These are phyloP conservation scores for Trypethelium eluteriae DNA, from an alignment of 495 filamentous ascomycete genomes.

Conservation along the genomic window DNA sequence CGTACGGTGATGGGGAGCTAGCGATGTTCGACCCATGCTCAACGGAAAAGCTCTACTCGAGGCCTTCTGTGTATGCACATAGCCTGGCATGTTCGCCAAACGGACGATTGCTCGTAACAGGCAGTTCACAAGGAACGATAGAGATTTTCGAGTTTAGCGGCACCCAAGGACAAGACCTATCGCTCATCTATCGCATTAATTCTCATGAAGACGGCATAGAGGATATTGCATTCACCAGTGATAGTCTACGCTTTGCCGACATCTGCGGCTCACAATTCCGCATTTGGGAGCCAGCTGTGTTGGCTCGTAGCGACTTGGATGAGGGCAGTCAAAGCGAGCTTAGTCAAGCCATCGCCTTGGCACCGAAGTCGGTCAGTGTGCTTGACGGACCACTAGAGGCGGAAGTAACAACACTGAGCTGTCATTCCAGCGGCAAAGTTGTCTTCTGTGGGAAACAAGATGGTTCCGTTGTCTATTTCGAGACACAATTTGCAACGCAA, in stretches of 20 bases:
- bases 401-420: conserved; percentile 8
- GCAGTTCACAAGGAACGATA: conserved; percentile 25
- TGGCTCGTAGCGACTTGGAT: conserved; percentile 12
- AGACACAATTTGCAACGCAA: not conserved
- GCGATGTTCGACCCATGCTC: conserved; percentile 9
- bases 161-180: conserved; percentile 20
- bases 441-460: conserved; percentile 15
- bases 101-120: conserved; percentile 26
- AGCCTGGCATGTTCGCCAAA: conserved; percentile 29
- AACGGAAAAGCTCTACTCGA: not conserved
- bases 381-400: conserved; percentile 12
- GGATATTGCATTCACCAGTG: conserved; percentile 26
- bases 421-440: not conserved
- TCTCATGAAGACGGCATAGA: conserved; percentile 22
- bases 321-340: conserved; percentile 13
- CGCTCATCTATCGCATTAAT: conserved; percentile 27
- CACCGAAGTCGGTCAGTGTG: conserved; percentile 11
- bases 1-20: conserved; percentile 14
- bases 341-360: conserved; percentile 2
- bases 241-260: conserved; percentile 32
- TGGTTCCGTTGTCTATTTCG: conserved; percentile 1
- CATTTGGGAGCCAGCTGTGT: conserved; percentile 32
- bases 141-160: conserved; percentile 29
- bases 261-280: conserved; percentile 27
- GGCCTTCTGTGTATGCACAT: conserved; percentile 16